These are phyloP conservation scores for Olyra latifolia DNA, from an alignment of 176 grass and related monocot species.

Conservation along the genomic window DNA sequence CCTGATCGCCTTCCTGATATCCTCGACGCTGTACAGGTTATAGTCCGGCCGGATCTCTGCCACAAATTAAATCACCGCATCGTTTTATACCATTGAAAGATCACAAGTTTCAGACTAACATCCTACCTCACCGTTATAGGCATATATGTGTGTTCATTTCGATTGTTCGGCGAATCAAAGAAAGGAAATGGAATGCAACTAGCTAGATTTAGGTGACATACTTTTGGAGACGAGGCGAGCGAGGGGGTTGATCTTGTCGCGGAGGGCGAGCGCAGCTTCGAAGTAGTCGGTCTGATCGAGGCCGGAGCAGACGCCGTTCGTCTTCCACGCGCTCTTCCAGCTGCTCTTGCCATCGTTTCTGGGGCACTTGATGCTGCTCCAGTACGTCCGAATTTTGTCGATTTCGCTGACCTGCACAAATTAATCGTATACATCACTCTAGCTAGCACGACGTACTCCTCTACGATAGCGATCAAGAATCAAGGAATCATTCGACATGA, in stretches of 20 bases:
- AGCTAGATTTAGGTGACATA: not conserved
- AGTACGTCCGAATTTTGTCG: constrained; percentile 19
- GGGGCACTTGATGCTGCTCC: constrained; percentile 56
- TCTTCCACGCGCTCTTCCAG: constrained; percentile 55
- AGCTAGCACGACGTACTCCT: too few relatives aligned
- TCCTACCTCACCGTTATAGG: too few relatives aligned
- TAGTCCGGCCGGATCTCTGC: constrained; percentile 35
- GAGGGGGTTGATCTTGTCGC: constrained; percentile 26
- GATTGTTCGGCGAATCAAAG: not conserved
- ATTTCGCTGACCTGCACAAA: not conserved
- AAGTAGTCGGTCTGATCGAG: constrained; percentile 32
- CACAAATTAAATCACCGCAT: too few relatives aligned
- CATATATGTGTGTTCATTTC: not conserved
- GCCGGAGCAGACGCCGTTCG: constrained; percentile 43
- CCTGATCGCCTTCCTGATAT: constrained; percentile 32
- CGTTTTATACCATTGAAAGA: too few relatives aligned
- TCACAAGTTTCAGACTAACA: too few relatives aligned
- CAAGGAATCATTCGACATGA: too few relatives aligned
- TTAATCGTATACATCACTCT: too few relatives aligned
- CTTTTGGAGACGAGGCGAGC: constrained; percentile 19
- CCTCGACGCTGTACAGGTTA: constrained; percentile 20
- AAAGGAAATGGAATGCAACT: too few relatives aligned
- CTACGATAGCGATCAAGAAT: not conserved
- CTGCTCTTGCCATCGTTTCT: constrained; percentile 3
- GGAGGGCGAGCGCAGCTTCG: constrained; percentile 29